Evolutionary conservation across 371 early-diverging fungal genomes (phyloP).

Genomic region (Enteropsectra breve): DNA sequence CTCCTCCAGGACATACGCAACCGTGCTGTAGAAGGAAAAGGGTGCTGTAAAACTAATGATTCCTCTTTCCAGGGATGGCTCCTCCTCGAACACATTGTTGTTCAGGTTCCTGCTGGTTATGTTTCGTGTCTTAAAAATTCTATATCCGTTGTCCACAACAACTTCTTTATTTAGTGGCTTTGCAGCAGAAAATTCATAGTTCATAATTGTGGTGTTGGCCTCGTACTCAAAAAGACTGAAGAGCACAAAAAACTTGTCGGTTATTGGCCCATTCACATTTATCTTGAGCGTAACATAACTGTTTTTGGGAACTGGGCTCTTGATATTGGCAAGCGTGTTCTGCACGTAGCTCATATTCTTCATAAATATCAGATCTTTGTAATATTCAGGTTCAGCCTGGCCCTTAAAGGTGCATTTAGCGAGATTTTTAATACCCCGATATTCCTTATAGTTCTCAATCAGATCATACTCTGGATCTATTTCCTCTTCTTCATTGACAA

Average conservation of each 20-base stretch:
- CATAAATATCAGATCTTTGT: slow-evolving; percentile 51
- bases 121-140: slow-evolving; percentile 22
- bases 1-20: slow-evolving; percentile 14
- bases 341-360: slow-evolving; percentile 33
- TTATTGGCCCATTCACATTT: slow-evolving; percentile 2
- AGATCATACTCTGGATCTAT: slow-evolving; percentile 17
- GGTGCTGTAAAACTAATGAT: slow-evolving; percentile 52
- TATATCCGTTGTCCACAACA: slow-evolving; percentile 42
- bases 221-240: slow-evolving; percentile 47
- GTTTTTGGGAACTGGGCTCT: slow-evolving; percentile 19
- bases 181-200: slow-evolving; percentile 25
- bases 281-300: slow-evolving; percentile 33
- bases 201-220: slow-evolving; percentile 32
- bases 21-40: slow-evolving; percentile 39
- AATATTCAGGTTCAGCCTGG: slow-evolving; percentile 41
- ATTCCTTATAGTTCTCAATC: slow-evolving; percentile 42
- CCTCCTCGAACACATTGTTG: slow-evolving; percentile 43
- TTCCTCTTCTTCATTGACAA: slow-evolving; percentile 14
- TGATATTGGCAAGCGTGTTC: slow-evolving; percentile 20
- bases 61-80: slow-evolving; percentile 39
- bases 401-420: slow-evolving; percentile 30
- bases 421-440: slow-evolving; percentile 46
- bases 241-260: slow-evolving; percentile 23
- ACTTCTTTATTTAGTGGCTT: slow-evolving; percentile 12
- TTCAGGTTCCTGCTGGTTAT: slow-evolving; percentile 28